These are phyloP conservation scores for Avicennia marina DNA, from an alignment of 257 asterid species.

Conservation along the genomic window DNA sequence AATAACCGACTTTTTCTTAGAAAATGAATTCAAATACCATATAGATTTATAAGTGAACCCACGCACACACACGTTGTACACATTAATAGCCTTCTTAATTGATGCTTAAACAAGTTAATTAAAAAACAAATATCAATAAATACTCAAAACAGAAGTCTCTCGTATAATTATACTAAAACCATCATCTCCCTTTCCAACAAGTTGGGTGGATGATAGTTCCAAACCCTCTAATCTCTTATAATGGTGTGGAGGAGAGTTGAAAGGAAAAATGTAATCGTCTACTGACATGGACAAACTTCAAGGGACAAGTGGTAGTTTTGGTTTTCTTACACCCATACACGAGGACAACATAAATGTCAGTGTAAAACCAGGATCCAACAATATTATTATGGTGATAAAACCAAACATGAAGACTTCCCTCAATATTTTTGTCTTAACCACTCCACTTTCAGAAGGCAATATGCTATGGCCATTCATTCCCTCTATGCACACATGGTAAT, in stretches of 20 bases:
- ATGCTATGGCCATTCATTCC: no score
- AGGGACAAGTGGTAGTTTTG: background rate
- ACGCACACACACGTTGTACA: background rate
- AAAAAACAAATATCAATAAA: no score
- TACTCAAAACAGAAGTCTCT: constrained; percentile 19
- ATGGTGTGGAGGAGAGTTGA: background rate
- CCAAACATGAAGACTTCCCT: background rate
- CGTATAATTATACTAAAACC: no score
- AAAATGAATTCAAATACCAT: no score
- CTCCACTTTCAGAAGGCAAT: no score
- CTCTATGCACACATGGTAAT: no score
- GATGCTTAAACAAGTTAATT: background rate
- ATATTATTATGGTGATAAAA: constrained; percentile 9
- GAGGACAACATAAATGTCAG: constrained; percentile 13
- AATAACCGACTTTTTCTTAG: no score
- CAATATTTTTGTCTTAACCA: no score
- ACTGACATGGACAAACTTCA: constrained; percentile 4
- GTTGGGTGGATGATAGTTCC: background rate
- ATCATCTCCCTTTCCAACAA: background rate
- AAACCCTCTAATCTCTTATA: background rate
- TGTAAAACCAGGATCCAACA: constrained; percentile 11
- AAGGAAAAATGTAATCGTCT: constrained; percentile 2
- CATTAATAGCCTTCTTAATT: background rate
- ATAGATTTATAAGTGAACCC: no score
- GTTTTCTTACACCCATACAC: constrained; percentile 1